Evolutionary conservation across 192 early-diverging fungal genomes (phyloP).

Genomic region (Gryganskiella cystojenkinii): DNA sequence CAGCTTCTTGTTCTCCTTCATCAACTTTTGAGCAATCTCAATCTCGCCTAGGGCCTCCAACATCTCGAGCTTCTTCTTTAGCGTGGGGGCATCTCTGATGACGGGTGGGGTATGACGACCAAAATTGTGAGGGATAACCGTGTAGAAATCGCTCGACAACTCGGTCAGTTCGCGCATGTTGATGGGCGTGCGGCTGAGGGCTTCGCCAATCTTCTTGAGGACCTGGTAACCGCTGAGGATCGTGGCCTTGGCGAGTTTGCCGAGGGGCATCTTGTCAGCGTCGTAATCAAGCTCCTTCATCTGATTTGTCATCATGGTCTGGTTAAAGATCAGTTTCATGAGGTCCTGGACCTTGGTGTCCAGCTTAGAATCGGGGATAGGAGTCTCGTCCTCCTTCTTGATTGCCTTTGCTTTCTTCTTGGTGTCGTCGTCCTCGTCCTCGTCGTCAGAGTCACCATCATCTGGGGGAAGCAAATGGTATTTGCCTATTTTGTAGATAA

Average conservation of each 20-base stretch:
- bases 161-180: constrained; percentile 20
- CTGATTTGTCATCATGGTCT: constrained; percentile 61
- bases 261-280: constrained; percentile 80
- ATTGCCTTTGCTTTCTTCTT: constrained; percentile 6
- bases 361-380: constrained; percentile 56
- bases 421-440: constrained; percentile 20
- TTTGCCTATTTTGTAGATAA: constrained; percentile 34
- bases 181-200: constrained; percentile 19
- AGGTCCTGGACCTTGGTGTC: constrained; percentile 65
- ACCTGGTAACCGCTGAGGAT: constrained; percentile 69
- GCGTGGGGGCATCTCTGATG: constrained; percentile 54
- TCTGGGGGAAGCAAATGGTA: constrained; percentile 77
- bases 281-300: constrained; percentile 80
- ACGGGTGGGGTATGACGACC: constrained; percentile 56
- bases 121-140: constrained; percentile 79
- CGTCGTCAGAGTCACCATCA: constrained; percentile 66
- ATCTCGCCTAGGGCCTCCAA: constrained; percentile 75
- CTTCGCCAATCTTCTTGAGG: constrained; percentile 66
- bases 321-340: constrained; percentile 77
- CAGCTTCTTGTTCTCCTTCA: constrained; percentile 54
- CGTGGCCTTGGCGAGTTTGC: constrained; percentile 73
- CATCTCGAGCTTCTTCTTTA: constrained; percentile 74
- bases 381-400: constrained; percentile 27
- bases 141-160: constrained; percentile 70
- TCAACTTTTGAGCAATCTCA: constrained; percentile 69